Base-by-base conservation (phyloP, 345 rosid genomes). In the Ailanthus altissimus region DNA sequence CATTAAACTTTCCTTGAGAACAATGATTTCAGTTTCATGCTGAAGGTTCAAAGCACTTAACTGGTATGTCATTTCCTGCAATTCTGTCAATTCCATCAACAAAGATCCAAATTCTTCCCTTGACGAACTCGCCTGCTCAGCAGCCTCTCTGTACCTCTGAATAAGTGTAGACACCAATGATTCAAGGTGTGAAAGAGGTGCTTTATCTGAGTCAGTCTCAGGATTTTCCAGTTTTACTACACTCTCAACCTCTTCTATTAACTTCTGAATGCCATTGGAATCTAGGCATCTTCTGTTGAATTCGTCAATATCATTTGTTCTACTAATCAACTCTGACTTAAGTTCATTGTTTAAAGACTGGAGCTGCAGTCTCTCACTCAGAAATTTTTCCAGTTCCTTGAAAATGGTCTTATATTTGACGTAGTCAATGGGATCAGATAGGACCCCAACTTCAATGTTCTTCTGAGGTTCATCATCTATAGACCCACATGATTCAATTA, bases 111-210 rank as follows among this genome's bases (percentile, higher is more conserved):
- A 74, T 62, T 88, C 86, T 64, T 89, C 83, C 68, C 83, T 80
- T 32, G 67, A 75, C 57, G 72, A 74, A 77, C 61, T 72, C 75
- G 83, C 78, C 84, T 72, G 83, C 73, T 86, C 88, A 50, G 67
- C 79, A 71, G 83, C 82, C 77, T 88, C 92, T 75, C 77, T 86
- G 81, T 81, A 91, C 77, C 86, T 93, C 77, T 81, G 80, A 83
- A 87, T 87, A 83, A 96, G 94, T 67, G 85, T 80, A 70, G 86
- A 81, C 73, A 96, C 88, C 79, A 93, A 83, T 77, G 84, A 87
- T 88, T 85, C 92, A 70, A 96, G 81, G 70, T 64, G 79, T 23
- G 85, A 81, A 81, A 78, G 65, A 78, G 91, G 87, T 10, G 71
- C 75, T 56, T 74, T 75, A 79, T 86, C 90, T 47, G 69, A 78